phyloP scores from a whole-genome alignment of 495 filamentous ascomycete species.

The Aspergillus heteromorphus region DNA sequence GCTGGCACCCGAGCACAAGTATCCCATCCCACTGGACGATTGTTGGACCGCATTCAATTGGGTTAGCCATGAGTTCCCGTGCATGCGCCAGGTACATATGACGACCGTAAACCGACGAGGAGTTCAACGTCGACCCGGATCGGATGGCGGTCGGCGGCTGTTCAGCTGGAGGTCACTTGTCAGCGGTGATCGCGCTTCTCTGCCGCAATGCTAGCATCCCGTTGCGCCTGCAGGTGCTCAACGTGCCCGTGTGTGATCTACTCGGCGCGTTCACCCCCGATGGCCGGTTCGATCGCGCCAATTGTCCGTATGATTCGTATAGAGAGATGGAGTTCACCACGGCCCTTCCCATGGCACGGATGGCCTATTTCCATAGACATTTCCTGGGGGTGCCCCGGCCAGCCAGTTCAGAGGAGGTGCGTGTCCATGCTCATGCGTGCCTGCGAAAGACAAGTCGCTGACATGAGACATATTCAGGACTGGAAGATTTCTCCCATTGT shows the following conservation, averaged over 20 bases:
- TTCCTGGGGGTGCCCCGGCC: conserved; percentile 34
- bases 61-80: conserved; percentile 18
- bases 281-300: conserved; percentile 29
- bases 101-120: conserved; percentile 5
- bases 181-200: conserved; percentile 31
- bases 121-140: conserved; percentile 29
- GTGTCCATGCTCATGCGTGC: not conserved
- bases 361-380: conserved; percentile 36
- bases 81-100: not conserved
- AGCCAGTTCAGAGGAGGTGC: conserved; percentile 25
- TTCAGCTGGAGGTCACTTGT: conserved; percentile 38
- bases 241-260: conserved; percentile 34
- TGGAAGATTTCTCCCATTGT: conserved; percentile 38
- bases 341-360: conserved; percentile 29
- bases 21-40: conserved; percentile 31
- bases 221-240: conserved; percentile 30
- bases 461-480: conserved; percentile 19
- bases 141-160: conserved; percentile 29
- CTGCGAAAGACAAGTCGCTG: not conserved
- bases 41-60: conserved; percentile 40
- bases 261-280: conserved; percentile 30
- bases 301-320: conserved; percentile 34
- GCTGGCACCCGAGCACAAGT: conserved; percentile 32
- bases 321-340: conserved; percentile 36
- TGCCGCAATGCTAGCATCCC: conserved; percentile 33